Evolutionary conservation across 495 filamentous ascomycete genomes (phyloP), one percentile per base, ranked within the genome.

Genomic region (Pyronema domesticum): DNA sequence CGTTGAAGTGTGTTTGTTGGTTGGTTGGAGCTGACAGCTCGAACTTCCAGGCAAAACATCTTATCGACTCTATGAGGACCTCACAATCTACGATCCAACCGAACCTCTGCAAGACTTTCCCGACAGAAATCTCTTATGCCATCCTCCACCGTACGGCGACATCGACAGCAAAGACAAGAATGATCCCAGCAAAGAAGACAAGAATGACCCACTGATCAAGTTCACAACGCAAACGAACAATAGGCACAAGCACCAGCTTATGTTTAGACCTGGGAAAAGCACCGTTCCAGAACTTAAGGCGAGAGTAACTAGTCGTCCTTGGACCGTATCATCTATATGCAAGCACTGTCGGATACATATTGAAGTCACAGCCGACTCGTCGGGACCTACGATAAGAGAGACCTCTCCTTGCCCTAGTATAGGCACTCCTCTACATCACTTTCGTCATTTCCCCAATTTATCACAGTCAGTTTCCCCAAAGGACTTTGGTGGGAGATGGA

Each of bases 371-470:
- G 48, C 58, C 13, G 47, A 60, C 14, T 65, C 60, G 13, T 57
- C 60, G 14, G 55, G 63, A 15, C 9, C 46, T 3, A 45, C 30
- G 9, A 55, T 52, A 18, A 30, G 42, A 6, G 56, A 58, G 9
- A 48, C 53, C n/a, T 33, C 19, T 52, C 42, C 50, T 4, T 65
- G 63, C 37, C 58, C 63, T 3, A 52, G 37, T 37, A 48, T 46
- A 35, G 47, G 62, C 23, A 46, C 44, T 40, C 62, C 59, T 15
- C 51, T 65, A n/a, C 63, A 65, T 34, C 59, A 62, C 46, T 65
- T 65, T 39, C 58, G 56, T 35, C 62, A 60, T 47, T 53, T 57
- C 43, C 23, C 56, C 19, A n/a, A 46, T 19, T 36, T 37, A 51
- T 44, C 51, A 43, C 11, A 51, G 35, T 9, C 44, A 58, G 15